phyloP scores from a whole-genome alignment of 331 rosid genomes.

The Dryas integrifolia region DNA sequence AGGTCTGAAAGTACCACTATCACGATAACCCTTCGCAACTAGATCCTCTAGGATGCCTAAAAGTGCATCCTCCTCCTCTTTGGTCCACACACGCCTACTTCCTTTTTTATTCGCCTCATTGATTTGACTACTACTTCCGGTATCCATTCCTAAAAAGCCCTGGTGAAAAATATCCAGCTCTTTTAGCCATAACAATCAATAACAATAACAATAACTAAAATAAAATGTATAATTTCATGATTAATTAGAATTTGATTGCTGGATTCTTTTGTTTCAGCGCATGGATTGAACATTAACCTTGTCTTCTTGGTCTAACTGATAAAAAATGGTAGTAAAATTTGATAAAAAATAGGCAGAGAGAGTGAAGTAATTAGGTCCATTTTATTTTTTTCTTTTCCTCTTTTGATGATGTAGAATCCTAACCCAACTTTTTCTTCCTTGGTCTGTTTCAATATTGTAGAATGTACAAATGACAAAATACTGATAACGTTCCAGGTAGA shows the following conservation, averaged over 20 bases:
- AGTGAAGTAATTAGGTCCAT: neutral
- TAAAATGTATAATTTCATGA: neutral
- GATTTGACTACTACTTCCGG: constrained; percentile 16
- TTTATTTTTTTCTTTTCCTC: neutral
- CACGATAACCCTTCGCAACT: constrained; percentile 9
- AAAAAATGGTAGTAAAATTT: neutral
- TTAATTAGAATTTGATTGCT: neutral
- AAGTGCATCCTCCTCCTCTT: constrained; percentile 19
- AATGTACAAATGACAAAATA: neutral
- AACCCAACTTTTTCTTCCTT: neutral
- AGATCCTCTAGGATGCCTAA: constrained; percentile 17
- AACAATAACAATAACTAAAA: neutral
- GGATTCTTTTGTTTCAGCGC: neutral
- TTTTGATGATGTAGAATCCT: neutral
- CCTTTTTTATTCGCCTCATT: neutral
- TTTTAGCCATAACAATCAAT: neutral
- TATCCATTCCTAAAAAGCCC: constrained; percentile 16
- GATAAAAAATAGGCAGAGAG: neutral
- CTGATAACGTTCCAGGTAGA: neutral
- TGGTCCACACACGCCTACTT: constrained; percentile 15
- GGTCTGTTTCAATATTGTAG: neutral
- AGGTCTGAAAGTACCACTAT: constrained; percentile 10
- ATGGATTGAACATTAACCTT: neutral
- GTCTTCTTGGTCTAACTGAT: constrained; percentile 5
- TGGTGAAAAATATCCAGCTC: neutral